Evolutionary conservation across 2,329 filamentous ascomycete genomes (phyloP).

Genomic region (Emmonsiellopsis sp.): DNA sequence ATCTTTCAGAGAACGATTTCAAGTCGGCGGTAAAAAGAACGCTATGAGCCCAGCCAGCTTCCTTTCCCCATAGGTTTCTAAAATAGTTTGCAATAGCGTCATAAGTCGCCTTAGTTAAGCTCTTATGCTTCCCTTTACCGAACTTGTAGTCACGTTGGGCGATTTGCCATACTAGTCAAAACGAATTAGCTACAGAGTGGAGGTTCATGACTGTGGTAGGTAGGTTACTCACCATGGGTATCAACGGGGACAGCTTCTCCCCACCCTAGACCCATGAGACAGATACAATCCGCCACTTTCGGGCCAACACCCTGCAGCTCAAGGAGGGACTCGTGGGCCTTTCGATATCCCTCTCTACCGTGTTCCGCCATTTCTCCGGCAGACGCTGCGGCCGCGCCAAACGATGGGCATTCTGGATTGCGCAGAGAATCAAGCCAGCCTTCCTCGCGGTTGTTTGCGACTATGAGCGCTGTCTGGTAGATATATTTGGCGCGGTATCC

Average conservation of each 20-base stretch:
- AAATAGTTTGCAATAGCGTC: constrained; percentile 88
- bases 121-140: constrained; percentile 71
- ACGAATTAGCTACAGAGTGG: constrained; percentile 2
- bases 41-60: constrained; percentile 96
- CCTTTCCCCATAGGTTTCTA: constrained; percentile 76
- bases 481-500: constrained; percentile 94
- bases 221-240: constrained; percentile 56
- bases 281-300: constrained; percentile 95
- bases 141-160: constrained; percentile 94
- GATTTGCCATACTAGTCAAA: constrained; percentile 75
- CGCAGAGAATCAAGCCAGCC: constrained; percentile 70
- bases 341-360: constrained; percentile 58
- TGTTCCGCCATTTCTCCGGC: constrained; percentile 43
- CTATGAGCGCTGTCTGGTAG: constrained; percentile 68
- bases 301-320: constrained; percentile 81
- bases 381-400: constrained; percentile 37
- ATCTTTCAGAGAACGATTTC: constrained; percentile 66
- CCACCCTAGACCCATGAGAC: constrained; percentile 93
- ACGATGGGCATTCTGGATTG: constrained; percentile 63
- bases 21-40: constrained; percentile 93
- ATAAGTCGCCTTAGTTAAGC: constrained; percentile 80
- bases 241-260: constrained; percentile 91
- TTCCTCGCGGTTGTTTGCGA: constrained; percentile 56
- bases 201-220: constrained; percentile 2
- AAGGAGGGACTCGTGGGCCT: constrained; percentile 72